Conservation (phyloP, 73 alveolate species). For the Uronychia setigera region DNA sequence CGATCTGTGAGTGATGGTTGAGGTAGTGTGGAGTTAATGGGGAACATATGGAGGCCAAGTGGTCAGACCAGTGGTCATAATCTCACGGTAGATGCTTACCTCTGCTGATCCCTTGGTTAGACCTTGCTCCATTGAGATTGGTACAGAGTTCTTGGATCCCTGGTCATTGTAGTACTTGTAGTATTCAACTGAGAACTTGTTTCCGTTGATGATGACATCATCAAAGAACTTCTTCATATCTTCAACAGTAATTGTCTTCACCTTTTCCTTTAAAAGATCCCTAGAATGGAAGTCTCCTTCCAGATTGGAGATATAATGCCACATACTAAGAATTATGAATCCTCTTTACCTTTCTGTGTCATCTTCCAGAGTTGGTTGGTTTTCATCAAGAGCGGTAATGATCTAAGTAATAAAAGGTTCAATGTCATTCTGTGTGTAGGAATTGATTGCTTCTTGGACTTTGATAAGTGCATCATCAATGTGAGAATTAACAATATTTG, state of each 20-base stretch:
- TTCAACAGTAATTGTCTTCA: neutral
- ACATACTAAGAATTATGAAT: neutral
- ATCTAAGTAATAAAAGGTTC: neutral
- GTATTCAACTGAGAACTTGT: neutral
- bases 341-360: neutral
- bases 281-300: neutral
- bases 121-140: neutral
- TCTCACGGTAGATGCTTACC: no score
- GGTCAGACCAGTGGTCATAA: no score
- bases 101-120: no score
- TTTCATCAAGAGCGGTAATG: neutral
- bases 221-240: neutral
- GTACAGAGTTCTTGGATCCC: neutral
- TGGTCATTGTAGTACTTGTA: neutral
- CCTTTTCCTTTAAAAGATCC: neutral
- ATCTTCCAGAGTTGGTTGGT: neutral
- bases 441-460: neutral
- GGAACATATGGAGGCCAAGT: no score
- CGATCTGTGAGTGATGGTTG: no score
- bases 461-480: neutral
- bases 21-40: no score
- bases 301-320: neutral
- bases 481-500: neutral
- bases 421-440: neutral
- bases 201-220: neutral